phyloP scores from a whole-genome alignment of 805 yeast species.

The Myxozyma kluyveri region DNA sequence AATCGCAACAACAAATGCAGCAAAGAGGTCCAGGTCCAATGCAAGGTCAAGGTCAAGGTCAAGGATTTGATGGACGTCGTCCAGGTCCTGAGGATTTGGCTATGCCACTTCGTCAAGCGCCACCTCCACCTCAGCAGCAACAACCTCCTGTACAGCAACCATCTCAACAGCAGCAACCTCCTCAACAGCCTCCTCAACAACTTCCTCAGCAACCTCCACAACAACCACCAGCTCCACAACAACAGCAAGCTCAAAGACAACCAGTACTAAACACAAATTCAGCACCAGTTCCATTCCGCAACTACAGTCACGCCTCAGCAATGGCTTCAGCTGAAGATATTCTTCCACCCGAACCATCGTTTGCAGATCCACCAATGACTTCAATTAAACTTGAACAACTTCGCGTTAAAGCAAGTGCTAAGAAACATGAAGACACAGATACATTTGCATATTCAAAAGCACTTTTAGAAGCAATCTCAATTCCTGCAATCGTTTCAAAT shows the following conservation, averaged over 20 bases:
- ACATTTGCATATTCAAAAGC: slow-evolving; percentile 65
- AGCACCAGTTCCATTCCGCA: slow-evolving; percentile 20
- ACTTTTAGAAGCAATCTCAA: slow-evolving; percentile 48
- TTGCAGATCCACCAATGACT: slow-evolving; percentile 3
- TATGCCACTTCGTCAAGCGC: neutral
- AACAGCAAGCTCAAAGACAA: neutral
- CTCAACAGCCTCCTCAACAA: neutral
- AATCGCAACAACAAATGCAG: neutral
- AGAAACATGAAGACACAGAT: slow-evolving; percentile 44
- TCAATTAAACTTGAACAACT: slow-evolving; percentile 11
- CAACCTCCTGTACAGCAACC: neutral
- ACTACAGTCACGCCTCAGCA: slow-evolving; percentile 25
- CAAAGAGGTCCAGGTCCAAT: neutral
- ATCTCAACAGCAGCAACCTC: neutral
- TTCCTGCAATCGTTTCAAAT: slow-evolving; percentile 42
- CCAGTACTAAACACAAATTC: neutral
- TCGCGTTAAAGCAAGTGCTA: slow-evolving; percentile 23
- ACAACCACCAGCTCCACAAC: neutral
- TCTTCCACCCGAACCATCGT: slow-evolving; percentile 17
- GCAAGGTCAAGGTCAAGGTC: neutral
- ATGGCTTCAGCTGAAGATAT: slow-evolving; percentile 21
- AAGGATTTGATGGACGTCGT: too few relatives aligned
- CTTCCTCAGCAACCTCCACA: slow-evolving; percentile 2
- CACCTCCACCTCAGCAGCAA: slow-evolving; percentile 5
- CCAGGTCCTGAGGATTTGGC: neutral